A percentile compares a stretch with the other conserved stretches of the same genome.
Evolutionary conservation across 1,284 basidiomycete species (phyloP).

Genomic region (Fomitopsis palustris): DNA sequence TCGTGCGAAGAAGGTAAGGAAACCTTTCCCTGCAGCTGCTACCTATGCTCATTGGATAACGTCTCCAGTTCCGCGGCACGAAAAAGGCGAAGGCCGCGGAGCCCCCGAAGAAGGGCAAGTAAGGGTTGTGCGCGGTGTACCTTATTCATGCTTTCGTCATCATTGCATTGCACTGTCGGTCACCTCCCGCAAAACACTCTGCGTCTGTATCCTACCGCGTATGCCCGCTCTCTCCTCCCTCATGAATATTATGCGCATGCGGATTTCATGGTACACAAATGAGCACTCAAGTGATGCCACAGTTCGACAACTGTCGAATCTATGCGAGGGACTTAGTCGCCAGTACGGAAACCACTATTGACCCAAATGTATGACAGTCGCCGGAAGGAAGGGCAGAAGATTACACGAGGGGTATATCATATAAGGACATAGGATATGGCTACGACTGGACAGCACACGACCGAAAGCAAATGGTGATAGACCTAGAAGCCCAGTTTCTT

Average conservation of each 20-base stretch:
- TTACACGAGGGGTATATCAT: constrained; percentile 31
- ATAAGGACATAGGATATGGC: constrained; percentile 25
- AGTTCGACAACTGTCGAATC: not conserved
- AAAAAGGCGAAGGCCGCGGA: constrained; percentile 93
- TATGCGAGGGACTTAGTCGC: not conserved
- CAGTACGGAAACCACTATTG: not conserved
- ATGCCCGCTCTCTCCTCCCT: constrained; percentile 33
- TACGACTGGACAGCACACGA: constrained; percentile 19
- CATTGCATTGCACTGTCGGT: constrained; percentile 34
- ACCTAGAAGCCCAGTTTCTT: constrained; percentile 78
- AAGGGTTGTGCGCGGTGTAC: constrained; percentile 35
- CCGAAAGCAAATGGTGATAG: constrained; percentile 8
- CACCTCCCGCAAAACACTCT: constrained; percentile 31
- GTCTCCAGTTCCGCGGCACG: constrained; percentile 76
- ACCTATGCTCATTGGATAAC: not conserved
- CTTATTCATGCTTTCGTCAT: constrained; percentile 23
- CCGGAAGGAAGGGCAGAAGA: not conserved
- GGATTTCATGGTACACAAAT: constrained; percentile 13
- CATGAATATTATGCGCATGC: constrained; percentile 46
- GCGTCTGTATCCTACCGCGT: constrained; percentile 39
- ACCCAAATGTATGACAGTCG: not conserved
- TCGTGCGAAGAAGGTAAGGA: constrained; percentile 89
- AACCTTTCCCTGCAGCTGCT: not conserved
- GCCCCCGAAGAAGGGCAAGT: constrained; percentile 84
- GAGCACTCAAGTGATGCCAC: too few relatives aligned